These are phyloP conservation scores for Lathyrus aphaca DNA, from an alignment of 306 rosid genomes.

Conservation along the genomic window DNA sequence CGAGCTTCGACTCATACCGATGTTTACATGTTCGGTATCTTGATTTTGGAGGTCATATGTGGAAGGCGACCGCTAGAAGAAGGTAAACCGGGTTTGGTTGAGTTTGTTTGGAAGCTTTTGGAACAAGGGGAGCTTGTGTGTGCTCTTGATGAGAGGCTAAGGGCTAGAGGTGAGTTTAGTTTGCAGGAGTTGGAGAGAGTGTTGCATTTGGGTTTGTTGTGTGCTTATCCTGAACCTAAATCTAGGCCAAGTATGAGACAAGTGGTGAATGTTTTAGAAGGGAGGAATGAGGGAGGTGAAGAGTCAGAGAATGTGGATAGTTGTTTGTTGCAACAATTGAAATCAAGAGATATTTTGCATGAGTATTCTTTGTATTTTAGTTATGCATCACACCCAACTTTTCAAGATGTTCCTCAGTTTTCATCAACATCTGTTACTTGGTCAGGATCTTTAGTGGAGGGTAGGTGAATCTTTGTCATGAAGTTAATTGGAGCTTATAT, in stretches of 20 bases:
- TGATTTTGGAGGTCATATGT: constrained; percentile 80
- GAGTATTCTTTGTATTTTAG: constrained; percentile 49
- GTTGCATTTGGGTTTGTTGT: constrained; percentile 75
- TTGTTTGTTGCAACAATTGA: constrained; percentile 56
- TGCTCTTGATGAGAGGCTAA: constrained; percentile 65
- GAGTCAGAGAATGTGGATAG: constrained; percentile 53
- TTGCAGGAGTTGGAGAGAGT: constrained; percentile 61
- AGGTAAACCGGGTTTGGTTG: constrained; percentile 63
- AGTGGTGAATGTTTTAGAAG: constrained; percentile 67
- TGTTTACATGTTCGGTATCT: constrained; percentile 73
- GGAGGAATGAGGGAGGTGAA: constrained; percentile 46
- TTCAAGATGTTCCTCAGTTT: constrained; percentile 57
- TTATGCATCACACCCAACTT: constrained; percentile 63
- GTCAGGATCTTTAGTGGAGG: constrained; percentile 46
- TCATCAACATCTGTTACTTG: constrained; percentile 60
- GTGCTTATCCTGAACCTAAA: constrained; percentile 70
- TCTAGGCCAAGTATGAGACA: constrained; percentile 82
- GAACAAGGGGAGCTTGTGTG: constrained; percentile 48
- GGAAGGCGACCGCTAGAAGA: constrained; percentile 87
- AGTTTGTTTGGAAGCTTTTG: constrained; percentile 64
- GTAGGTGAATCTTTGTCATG: constrained; percentile 53
- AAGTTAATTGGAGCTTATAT: neutral
- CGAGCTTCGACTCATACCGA: constrained; percentile 74
- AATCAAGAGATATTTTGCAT: constrained; percentile 48
- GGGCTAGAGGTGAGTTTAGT: constrained; percentile 45